These are phyloP conservation scores for Pelagophyceae sp. DNA, from an alignment of 352 stramenopile species.

Conservation along the genomic window DNA sequence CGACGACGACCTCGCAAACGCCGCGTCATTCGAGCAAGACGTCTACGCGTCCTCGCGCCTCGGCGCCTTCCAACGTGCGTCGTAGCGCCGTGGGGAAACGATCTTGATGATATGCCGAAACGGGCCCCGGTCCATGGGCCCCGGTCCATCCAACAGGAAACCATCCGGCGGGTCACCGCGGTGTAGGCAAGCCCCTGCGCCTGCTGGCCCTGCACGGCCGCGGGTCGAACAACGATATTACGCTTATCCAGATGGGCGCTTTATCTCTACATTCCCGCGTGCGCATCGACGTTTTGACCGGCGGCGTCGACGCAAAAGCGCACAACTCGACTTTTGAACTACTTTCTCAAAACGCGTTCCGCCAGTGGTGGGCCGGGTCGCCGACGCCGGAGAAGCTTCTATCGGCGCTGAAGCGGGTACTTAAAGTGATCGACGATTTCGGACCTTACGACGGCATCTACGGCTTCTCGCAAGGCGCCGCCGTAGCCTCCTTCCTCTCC, in stretches of 20 bases:
- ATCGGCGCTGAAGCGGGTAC: not conserved
- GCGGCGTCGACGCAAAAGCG: not conserved
- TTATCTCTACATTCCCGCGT: not conserved
- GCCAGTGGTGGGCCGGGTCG: not conserved
- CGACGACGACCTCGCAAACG: too few relatives aligned
- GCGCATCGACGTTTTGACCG: not conserved
- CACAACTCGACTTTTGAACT: not conserved
- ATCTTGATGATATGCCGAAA: too few relatives aligned
- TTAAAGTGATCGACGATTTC: not conserved
- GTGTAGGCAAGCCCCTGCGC: not conserved
- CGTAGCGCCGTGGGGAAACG: too few relatives aligned
- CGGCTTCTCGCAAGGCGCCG: not conserved
- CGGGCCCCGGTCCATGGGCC: too few relatives aligned
- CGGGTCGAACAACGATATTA: constrained; percentile 9
- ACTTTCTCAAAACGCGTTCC: not conserved
- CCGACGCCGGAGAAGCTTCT: not conserved
- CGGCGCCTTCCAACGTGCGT: too few relatives aligned
- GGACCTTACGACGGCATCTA: constrained; percentile 5
- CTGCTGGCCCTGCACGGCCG: not conserved
- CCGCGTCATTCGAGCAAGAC: too few relatives aligned
- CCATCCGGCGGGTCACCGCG: too few relatives aligned
- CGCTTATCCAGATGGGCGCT: not conserved
- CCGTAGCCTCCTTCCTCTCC: not conserved
- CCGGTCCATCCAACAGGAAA: too few relatives aligned
- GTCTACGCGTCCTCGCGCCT: too few relatives aligned